A percentile compares a stretch with the other conserved stretches of the same genome.
These are phyloP conservation scores for Ganoderma meredithae DNA, from an alignment of 1,284 basidiomycete species.

Conservation along the genomic window DNA sequence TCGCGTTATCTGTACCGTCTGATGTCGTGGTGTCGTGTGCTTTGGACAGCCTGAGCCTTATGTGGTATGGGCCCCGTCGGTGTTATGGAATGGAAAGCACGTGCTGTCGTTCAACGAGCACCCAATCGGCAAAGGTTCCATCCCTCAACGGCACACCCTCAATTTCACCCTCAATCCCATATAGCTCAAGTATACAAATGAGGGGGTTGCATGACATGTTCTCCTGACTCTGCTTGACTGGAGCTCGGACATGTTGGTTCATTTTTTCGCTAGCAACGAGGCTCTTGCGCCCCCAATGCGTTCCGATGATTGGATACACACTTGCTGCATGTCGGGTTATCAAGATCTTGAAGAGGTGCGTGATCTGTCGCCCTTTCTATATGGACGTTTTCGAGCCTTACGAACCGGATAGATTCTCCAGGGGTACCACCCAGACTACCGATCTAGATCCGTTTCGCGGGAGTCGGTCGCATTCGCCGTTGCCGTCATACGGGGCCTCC, in stretches of 20 bases:
- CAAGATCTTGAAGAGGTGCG: slow-evolving; percentile 4
- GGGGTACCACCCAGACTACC: not conserved
- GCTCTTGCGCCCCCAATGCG: not conserved
- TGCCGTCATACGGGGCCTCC: not conserved
- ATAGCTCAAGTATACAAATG: not conserved
- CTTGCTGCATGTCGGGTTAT: not conserved
- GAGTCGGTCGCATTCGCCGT: slow-evolving; percentile 2
- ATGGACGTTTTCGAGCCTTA: not conserved
- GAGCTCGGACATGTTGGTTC: not conserved
- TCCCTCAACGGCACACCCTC: not conserved
- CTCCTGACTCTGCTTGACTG: slow-evolving; percentile 10
- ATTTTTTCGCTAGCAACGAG: not conserved
- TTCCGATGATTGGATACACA: not conserved
- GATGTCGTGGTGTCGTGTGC: not conserved
- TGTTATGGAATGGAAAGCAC: not conserved
- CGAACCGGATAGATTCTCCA: not conserved
- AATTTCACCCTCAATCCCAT: slow-evolving; percentile 1
- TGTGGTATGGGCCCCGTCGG: not conserved
- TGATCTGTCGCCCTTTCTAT: not conserved
- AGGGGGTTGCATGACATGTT: not conserved
- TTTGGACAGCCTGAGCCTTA: not conserved
- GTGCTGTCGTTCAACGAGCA: not conserved
- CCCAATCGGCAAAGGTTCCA: not conserved
- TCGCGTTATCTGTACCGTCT: not conserved
- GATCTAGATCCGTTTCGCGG: not conserved